Conservation (phyloP, 441 rosid species). For the Erodium chrysanthum region DNA sequence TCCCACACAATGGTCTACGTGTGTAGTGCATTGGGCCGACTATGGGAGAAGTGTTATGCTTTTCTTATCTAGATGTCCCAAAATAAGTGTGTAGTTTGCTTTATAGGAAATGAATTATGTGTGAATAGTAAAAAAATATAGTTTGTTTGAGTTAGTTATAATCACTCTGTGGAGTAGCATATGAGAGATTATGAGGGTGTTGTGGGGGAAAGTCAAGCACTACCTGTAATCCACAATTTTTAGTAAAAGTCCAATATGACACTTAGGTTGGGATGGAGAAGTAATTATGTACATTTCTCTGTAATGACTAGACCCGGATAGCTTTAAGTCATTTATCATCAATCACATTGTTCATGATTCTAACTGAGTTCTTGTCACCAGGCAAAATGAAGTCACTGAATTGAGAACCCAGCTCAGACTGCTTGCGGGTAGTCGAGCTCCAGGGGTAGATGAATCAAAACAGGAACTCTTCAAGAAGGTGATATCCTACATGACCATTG, state of each 20-base stretch:
- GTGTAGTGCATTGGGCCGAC: too few species aligned
- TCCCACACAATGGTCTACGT: too few species aligned
- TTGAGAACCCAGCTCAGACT: slow-evolving; percentile 84
- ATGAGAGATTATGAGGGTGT: neutral
- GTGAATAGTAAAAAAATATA: too few species aligned
- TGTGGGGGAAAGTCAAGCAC: neutral
- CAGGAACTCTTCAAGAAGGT: slow-evolving; percentile 90
- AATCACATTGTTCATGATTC: neutral
- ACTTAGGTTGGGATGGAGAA: neutral
- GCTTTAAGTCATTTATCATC: neutral
- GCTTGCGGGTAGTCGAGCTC: slow-evolving; percentile 90
- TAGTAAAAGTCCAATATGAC: neutral
- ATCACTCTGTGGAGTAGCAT: neutral
- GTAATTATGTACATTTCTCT: neutral
- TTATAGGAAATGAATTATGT: too few species aligned
- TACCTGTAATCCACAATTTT: neutral
- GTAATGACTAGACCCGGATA: slow-evolving; percentile 11
- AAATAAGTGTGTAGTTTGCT: too few species aligned
- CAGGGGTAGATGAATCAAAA: slow-evolving; percentile 87
- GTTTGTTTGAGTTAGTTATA: too few species aligned
- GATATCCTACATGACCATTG: slow-evolving; percentile 85
- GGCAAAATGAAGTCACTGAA: slow-evolving; percentile 88
- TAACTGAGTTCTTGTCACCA: slow-evolving; percentile 22
- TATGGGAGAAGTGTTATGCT: neutral
- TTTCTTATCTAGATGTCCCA: neutral